A percentile compares a stretch with the other conserved stretches of the same genome.
phyloP scores from a whole-genome alignment of 1,284 basidiomycete genomes.

The Microbotryomycetes sp. region DNA sequence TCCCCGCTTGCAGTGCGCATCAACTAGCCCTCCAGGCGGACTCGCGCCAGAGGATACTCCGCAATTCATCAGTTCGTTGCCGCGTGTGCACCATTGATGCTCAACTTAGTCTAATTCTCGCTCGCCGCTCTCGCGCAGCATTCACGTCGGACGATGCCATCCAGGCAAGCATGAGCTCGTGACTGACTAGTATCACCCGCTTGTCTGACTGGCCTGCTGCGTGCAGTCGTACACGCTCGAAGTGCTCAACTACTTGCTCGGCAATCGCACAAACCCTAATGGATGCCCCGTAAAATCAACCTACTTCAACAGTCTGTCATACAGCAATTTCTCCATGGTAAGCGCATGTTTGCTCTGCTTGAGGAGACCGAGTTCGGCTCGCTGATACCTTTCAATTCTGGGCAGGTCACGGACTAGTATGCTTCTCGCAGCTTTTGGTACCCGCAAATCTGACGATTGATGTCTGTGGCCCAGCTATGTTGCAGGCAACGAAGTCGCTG shows the following conservation, averaged over 20 bases:
- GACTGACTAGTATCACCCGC: conserved; percentile 45
- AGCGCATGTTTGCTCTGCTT: not conserved
- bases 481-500: conserved; percentile 77
- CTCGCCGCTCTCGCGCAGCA: conserved; percentile 45
- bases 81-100: not conserved
- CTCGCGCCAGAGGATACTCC: conserved; percentile 59
- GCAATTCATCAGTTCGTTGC: conserved; percentile 52
- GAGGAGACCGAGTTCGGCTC: not conserved
- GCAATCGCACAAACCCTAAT: conserved; percentile 69
- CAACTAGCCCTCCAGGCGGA: conserved; percentile 61
- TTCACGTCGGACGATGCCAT: conserved; percentile 49
- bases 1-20: conserved; percentile 49
- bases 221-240: conserved; percentile 51
- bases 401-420: conserved; percentile 65
- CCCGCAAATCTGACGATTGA: not conserved
- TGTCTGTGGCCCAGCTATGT: conserved; percentile 43
- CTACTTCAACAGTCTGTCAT: conserved; percentile 63
- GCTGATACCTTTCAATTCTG: not conserved
- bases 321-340: conserved; percentile 56
- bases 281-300: conserved; percentile 69
- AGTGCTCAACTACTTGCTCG: conserved; percentile 55
- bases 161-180: conserved; percentile 61
- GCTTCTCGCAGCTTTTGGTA: not conserved
- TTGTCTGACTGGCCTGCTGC: conserved; percentile 44
- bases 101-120: not conserved